phyloP scores from a whole-genome alignment of 441 rosid genomes.

The Theobroma grandiflorum region DNA sequence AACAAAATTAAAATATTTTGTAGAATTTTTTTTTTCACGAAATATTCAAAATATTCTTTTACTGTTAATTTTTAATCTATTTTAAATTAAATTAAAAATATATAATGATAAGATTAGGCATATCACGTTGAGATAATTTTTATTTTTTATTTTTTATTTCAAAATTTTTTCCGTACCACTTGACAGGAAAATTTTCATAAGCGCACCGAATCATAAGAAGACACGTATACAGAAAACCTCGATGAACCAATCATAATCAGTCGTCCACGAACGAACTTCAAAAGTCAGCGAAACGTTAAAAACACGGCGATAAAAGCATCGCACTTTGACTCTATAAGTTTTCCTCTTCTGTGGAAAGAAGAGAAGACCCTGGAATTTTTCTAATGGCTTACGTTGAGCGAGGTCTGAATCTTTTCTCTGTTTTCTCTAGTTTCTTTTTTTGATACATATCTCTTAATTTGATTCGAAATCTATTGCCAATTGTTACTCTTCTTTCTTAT shows the following conservation, averaged over 20 bases:
- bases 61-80: too few relatives aligned
- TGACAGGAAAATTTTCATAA: not conserved
- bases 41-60: too few relatives aligned
- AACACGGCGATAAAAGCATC: not conserved
- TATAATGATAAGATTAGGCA: too few relatives aligned
- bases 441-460: not conserved
- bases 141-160: too few relatives aligned
- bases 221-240: not conserved
- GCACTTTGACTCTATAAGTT: not conserved
- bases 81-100: too few relatives aligned
- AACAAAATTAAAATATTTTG: too few relatives aligned
- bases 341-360: not conserved
- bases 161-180: too few relatives aligned
- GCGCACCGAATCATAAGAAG: not conserved
- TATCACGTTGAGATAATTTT: too few relatives aligned
- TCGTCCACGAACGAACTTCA: not conserved
- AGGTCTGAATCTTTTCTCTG: conserved; percentile 41
- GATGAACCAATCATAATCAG: conserved; percentile 19
- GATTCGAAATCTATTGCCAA: not conserved
- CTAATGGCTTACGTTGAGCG: conserved; percentile 77
- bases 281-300: not conserved
- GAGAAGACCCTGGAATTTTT: conserved; percentile 34
- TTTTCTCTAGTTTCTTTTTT: not conserved
- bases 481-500: not conserved
- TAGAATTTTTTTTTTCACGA: too few relatives aligned